phyloP scores from a whole-genome alignment of 495 filamentous ascomycete genomes.

The Clavariopsis aquatica region DNA sequence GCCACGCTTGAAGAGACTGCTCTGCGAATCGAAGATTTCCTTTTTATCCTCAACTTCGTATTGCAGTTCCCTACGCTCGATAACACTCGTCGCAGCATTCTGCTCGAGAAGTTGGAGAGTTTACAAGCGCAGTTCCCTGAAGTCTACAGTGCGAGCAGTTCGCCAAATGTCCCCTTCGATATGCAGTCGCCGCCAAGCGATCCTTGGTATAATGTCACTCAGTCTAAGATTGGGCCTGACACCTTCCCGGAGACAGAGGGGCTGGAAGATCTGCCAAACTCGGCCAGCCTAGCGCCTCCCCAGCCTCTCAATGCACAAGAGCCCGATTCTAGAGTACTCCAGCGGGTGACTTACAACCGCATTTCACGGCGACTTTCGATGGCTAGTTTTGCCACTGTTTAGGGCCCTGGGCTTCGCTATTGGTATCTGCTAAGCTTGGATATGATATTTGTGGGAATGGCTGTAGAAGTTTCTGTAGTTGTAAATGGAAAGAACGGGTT shows the following conservation, averaged over 20 bases:
- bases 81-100: conserved; percentile 14
- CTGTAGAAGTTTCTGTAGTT: no score
- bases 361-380: conserved; percentile 16
- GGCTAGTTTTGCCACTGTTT: conserved; percentile 4
- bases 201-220: conserved; percentile 22
- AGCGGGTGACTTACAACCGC: conserved; percentile 11
- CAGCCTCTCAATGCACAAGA: background rate
- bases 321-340: background rate
- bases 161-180: conserved; percentile 8
- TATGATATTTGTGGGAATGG: no score
- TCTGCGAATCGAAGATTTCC: conserved; percentile 32
- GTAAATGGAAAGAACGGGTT: no score
- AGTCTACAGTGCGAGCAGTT: conserved; percentile 10
- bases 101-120: conserved; percentile 32
- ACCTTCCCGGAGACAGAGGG: background rate
- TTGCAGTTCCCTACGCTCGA: conserved; percentile 28
- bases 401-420: background rate
- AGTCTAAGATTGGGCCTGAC: conserved; percentile 19
- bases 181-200: conserved; percentile 14
- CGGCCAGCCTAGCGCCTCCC: background rate
- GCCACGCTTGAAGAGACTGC: conserved; percentile 26
- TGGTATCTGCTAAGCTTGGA: no score
- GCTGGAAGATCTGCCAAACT: background rate
- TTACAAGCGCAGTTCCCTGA: conserved; percentile 25
- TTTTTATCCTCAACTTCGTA: conserved; percentile 34